Percentiles rank a stretch among this genome's conserved stretches.
These are phyloP conservation scores for Aspergillus ruber DNA, from an alignment of 2,329 filamentous ascomycete genomes.

Conservation along the genomic window DNA sequence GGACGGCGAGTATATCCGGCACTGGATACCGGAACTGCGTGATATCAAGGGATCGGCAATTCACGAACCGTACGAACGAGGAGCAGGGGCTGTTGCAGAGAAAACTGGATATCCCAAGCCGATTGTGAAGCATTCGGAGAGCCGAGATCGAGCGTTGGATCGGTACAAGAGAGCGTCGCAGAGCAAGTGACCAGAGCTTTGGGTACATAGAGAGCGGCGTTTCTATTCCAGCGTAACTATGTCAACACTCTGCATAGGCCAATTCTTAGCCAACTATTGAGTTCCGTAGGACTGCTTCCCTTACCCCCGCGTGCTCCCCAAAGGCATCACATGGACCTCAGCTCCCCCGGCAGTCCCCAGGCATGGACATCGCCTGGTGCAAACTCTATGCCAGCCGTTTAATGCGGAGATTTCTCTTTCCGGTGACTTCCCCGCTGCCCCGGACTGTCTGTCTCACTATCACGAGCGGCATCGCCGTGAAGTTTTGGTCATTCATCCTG, in stretches of 20 bases:
- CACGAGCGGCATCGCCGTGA: background rate
- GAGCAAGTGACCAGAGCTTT: background rate
- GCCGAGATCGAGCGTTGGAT: constrained; percentile 59
- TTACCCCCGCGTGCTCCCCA: no score
- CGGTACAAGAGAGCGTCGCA: constrained; percentile 60
- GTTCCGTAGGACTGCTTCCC: no score
- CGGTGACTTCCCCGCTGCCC: constrained; percentile 2
- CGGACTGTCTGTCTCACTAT: background rate
- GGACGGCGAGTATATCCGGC: constrained; percentile 70
- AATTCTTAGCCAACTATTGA: no score
- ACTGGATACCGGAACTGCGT: constrained; percentile 72
- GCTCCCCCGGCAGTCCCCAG: background rate
- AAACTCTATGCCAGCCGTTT: background rate
- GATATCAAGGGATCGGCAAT: constrained; percentile 61
- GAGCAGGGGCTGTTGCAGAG: constrained; percentile 53
- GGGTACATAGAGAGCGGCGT: background rate
- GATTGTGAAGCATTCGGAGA: constrained; percentile 67
- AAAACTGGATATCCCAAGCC: constrained; percentile 66
- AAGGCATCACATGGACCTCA: no score
- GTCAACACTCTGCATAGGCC: background rate
- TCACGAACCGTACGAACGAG: constrained; percentile 71
- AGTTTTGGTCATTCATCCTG: background rate
- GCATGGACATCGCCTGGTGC: background rate
- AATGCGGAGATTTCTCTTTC: constrained; percentile 5
- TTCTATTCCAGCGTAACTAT: background rate